Evolutionary conservation across 2,329 filamentous ascomycete genomes (phyloP), one percentile per base, ranked within the genome.

Genomic region (Neonectria punicea): DNA sequence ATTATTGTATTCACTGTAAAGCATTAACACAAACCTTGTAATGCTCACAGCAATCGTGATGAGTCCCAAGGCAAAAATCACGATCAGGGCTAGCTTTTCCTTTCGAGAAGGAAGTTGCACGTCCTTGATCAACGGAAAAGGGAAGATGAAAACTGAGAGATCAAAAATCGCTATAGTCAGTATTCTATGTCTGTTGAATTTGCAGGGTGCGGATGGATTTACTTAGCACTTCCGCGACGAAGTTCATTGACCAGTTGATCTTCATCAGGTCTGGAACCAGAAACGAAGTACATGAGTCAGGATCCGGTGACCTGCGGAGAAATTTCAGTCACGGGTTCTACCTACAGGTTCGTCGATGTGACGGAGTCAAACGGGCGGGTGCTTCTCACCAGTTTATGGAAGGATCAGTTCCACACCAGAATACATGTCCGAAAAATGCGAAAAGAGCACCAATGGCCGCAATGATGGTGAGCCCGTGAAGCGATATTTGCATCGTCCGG

Each of bases 171-270:
- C 16, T 13, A 16, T 16, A 5, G 22, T 43, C 10, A 43, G 39
- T n/a, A 1, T 43, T 43, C 3, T 9, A 3, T 43, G 11, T 3
- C 2, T 25, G 9, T 25, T 4, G 22, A 14, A 13, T 14, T 9
- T 9, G 14, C 30, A 44, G 9, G 14, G 13, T 4, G 14, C 3
- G 11, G n/a, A 28, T 7, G 16, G 8, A 59, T 64, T 5, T 51
- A 73, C 72, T 72, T 30, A 73, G 25, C 5, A 74, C 44, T 30
- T 73, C 72, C 1, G 72, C 69, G 2, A 57, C 32, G n/a, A 74
- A 69, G 47, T 72, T 69, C 13, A 74, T 51, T 0, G 56, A 56
- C 71, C 71, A 74, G 32, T 70, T 69, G 11, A 71, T 58, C 14
- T 68, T 67, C 55, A 72, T 69, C 13, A 73, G 66, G 2, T 62